Conservation (phyloP, 768 basidiomycete genomes). For the Lyophyllum decastes region DNA sequence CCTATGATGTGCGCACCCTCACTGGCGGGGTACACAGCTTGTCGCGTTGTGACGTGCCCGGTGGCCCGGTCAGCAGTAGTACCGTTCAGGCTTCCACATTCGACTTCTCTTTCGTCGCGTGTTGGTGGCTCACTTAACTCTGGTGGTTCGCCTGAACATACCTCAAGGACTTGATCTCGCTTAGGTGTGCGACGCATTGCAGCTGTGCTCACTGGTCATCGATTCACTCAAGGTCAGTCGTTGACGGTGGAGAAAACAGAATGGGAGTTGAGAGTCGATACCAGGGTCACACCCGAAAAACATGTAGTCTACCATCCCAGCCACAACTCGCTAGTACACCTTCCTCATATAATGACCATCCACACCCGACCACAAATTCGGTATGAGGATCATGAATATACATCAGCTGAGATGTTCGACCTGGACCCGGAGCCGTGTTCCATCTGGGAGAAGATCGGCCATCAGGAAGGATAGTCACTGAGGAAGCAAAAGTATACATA, state of each 20-base stretch:
- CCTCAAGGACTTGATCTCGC: too few relatives aligned
- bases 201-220: too few relatives aligned
- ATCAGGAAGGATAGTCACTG: not conserved
- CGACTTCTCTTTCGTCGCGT: too few relatives aligned
- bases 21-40: too few relatives aligned
- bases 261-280: not conserved
- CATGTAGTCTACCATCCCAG: conserved; percentile 86
- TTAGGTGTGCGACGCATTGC: too few relatives aligned
- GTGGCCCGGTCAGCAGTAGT: too few relatives aligned
- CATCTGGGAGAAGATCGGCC: conserved; percentile 48
- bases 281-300: conserved; percentile 57
- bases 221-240: too few relatives aligned
- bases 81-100: too few relatives aligned
- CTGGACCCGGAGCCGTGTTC: conserved; percentile 60
- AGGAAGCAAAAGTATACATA: conserved; percentile 42
- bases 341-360: conserved; percentile 92
- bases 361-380: conserved; percentile 91
- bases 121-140: too few relatives aligned
- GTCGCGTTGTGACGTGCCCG: too few relatives aligned
- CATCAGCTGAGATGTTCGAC: conserved; percentile 54
- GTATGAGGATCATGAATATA: conserved; percentile 86
- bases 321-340: conserved; percentile 86
- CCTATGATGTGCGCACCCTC: too few relatives aligned
- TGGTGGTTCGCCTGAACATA: too few relatives aligned
- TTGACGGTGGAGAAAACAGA: conserved; percentile 20